Conservation (phyloP, 2,329 filamentous ascomycete species). For the Alternaria atra region DNA sequence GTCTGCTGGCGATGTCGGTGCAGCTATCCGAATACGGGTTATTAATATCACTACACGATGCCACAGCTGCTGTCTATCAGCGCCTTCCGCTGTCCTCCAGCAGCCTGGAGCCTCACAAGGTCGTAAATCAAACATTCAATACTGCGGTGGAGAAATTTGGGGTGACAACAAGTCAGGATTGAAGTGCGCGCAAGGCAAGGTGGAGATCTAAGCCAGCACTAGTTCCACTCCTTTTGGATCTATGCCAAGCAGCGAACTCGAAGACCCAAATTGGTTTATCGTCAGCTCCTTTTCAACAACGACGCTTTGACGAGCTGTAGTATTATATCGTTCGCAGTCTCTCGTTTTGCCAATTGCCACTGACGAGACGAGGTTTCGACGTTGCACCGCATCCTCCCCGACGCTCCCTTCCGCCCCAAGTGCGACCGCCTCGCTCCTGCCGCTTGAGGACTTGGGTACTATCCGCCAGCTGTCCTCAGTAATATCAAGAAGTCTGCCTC, state of each 20-base stretch:
- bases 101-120: not conserved
- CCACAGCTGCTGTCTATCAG: not conserved
- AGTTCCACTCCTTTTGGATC: slow-evolving; percentile 28
- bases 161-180: not conserved
- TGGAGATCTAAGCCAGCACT: slow-evolving; percentile 9
- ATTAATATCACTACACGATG: not conserved
- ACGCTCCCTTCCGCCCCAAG: slow-evolving; percentile 29
- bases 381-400: slow-evolving; percentile 31
- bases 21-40: slow-evolving; percentile 1
- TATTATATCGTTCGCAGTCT: slow-evolving; percentile 15
- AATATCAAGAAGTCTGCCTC: slow-evolving; percentile 27
- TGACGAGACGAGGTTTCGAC: slow-evolving; percentile 23
- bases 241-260: slow-evolving; percentile 30
- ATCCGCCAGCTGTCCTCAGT: slow-evolving; percentile 41
- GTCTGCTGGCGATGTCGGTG: not conserved
- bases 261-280: slow-evolving; percentile 30
- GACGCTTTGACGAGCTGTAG: slow-evolving; percentile 21
- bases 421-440: slow-evolving; percentile 32
- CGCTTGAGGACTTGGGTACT: slow-evolving; percentile 24
- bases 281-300: slow-evolving; percentile 36
- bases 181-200: not conserved
- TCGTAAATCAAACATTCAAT: not conserved
- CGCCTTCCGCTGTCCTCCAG: not conserved
- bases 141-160: not conserved
- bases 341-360: slow-evolving; percentile 18